Base-by-base conservation (phyloP, 768 basidiomycete species). In the Gyrodon lividus region DNA sequence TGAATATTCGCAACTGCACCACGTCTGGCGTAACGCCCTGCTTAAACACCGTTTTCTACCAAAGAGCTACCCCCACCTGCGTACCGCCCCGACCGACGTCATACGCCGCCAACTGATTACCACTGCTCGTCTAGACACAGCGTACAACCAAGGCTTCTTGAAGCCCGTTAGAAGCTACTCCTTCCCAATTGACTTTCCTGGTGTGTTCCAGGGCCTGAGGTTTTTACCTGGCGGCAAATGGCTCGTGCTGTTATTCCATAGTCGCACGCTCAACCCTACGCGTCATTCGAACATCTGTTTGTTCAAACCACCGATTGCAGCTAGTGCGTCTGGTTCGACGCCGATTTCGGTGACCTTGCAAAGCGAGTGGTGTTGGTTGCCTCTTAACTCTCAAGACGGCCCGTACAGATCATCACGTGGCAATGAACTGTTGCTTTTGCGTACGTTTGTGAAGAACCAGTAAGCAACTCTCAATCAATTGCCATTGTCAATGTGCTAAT, bases 401-500 rank as follows among this genome's bases (percentile, higher is more conserved):
- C 66, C 66, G 2, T 69, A 69, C 43, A 69, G 63, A 24, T 67
- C 66, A 2, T 67, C 66, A 3, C 65, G 60, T 10, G 66, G 66
- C 7, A 67, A 67, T 33, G 20, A 69, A 37, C 58, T 67, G 23
- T 41, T 67, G 33, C 54, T 67, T 37, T 35, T 67, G 47, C 62
- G 60, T 43, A 69, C 66, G 6, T 62, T 56, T 31, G 43, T 55
- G 35, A 62, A 67, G 48, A 65, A 60, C 37, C 37, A 61, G 66
- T 67, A 23, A 14, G 66, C 52, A 30, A 6, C 13, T 8, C 52
- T 37, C 4, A 10, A 5, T 24, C 30, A 4, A 9, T 16, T 48
- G 16, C 10, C 12, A 1, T 40, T 4, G 3, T 28, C 6, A n/a
- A 43, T 22, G 4, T 19, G 13, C 44, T 43, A 7, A 54, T 13